A percentile compares a stretch with the other conserved stretches of the same genome.
Conservation (phyloP, 306 rosid genomes). For the Purshia tridentata region DNA sequence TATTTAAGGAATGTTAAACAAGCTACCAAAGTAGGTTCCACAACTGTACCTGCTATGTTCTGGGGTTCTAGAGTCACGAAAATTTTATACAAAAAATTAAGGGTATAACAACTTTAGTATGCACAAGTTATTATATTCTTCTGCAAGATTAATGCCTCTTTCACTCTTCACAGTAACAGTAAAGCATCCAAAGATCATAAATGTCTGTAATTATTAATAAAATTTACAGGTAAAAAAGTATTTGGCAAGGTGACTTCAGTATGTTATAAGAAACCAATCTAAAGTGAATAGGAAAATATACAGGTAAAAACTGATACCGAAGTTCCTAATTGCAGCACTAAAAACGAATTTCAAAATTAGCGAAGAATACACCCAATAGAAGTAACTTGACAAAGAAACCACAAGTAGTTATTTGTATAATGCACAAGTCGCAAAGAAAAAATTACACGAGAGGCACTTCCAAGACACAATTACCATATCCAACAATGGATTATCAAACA, state of each 20-base stretch:
- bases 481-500: neutral
- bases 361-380: no score
- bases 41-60: neutral
- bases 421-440: no score
- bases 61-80: neutral
- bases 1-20: no score
- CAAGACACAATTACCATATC: neutral
- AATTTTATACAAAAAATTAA: no score
- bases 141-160: neutral
- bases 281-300: neutral
- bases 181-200: neutral
- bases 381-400: no score
- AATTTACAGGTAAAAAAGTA: neutral
- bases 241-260: neutral
- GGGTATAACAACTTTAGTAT: neutral
- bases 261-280: neutral
- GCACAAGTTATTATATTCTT: neutral
- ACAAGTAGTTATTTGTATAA: no score
- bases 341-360: no score
- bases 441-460: neutral
- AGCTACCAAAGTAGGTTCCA: no score
- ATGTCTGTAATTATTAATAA: neutral
- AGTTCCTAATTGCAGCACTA: neutral
- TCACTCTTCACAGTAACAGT: neutral
- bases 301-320: neutral